phyloP scores from a whole-genome alignment of 768 basidiomycete genomes.

The Termitomyces sp. region DNA sequence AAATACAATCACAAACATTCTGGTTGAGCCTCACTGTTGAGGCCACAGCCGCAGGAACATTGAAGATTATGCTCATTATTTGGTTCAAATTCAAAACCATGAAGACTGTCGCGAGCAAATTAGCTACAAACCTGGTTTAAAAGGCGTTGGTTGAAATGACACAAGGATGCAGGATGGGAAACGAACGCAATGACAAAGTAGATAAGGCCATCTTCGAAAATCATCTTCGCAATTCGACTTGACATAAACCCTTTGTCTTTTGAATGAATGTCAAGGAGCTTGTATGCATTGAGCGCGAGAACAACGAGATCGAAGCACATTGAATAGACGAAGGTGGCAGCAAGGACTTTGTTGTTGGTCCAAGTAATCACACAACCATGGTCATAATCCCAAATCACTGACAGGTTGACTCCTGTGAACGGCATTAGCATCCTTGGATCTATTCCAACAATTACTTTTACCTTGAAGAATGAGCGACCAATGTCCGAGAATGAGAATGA shows the following conservation, averaged over 20 bases:
- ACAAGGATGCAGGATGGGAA: neutral
- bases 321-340: constrained; percentile 70
- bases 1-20: neutral
- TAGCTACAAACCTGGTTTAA: constrained; percentile 35
- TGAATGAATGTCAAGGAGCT: constrained; percentile 33
- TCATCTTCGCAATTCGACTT: constrained; percentile 52
- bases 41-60: constrained; percentile 56
- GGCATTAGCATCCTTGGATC: neutral
- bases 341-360: constrained; percentile 60
- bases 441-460: constrained; percentile 7
- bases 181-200: constrained; percentile 73
- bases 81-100: constrained; percentile 63
- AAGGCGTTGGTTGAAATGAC: neutral
- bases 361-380: constrained; percentile 48
- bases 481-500: constrained; percentile 59
- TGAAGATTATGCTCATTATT: constrained; percentile 64
- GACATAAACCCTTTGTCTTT: constrained; percentile 21
- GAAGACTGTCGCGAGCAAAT: constrained; percentile 48
- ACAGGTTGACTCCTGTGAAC: constrained; percentile 50
- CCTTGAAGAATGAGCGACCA: constrained; percentile 71
- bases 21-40: constrained; percentile 35
- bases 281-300: constrained; percentile 54
- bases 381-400: constrained; percentile 45
- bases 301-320: constrained; percentile 71
- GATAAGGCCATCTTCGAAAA: constrained; percentile 68